Percentiles rank a stretch among this genome's conserved stretches.
phyloP scores from a whole-genome alignment of 208 protist species.

The Trypanosoma congolense region DNA sequence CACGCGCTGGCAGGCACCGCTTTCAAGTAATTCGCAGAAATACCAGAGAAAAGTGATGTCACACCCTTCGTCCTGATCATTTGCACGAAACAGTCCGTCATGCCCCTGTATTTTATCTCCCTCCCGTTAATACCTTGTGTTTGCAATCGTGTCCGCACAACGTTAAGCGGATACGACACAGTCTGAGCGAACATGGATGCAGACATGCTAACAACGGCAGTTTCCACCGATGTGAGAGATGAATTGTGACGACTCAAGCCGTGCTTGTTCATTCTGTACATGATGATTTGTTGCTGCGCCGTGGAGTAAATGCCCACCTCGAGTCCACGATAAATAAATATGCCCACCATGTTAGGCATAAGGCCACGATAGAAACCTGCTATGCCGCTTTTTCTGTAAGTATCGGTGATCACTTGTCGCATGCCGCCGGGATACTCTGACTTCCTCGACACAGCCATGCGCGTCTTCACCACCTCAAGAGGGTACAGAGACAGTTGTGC shows the following conservation, averaged over 20 bases:
- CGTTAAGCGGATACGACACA: slow-evolving; percentile 86
- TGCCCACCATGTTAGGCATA: slow-evolving; percentile 81
- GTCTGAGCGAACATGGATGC: slow-evolving; percentile 83
- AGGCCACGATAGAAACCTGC: slow-evolving; percentile 82
- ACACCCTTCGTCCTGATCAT: slow-evolving; percentile 74
- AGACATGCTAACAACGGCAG: slow-evolving; percentile 68
- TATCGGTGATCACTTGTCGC: slow-evolving; percentile 39
- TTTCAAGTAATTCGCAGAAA: slow-evolving; percentile 89
- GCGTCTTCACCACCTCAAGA: slow-evolving; percentile 90
- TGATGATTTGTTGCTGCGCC: slow-evolving; percentile 81
- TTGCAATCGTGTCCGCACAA: slow-evolving; percentile 86
- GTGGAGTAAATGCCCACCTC: slow-evolving; percentile 87
- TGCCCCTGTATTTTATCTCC: slow-evolving; percentile 67
- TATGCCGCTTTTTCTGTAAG: slow-evolving; percentile 66
- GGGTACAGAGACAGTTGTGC: slow-evolving; percentile 86
- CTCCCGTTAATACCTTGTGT: slow-evolving; percentile 86
- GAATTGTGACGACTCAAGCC: slow-evolving; percentile 65
- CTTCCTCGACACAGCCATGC: slow-evolving; percentile 67
- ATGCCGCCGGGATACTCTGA: slow-evolving; percentile 72
- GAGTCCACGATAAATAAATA: slow-evolving; percentile 81
- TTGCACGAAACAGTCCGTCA: slow-evolving; percentile 85
- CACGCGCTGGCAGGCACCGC: slow-evolving; percentile 75
- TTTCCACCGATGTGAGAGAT: slow-evolving; percentile 55
- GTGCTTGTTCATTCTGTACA: slow-evolving; percentile 69
- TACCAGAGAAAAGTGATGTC: slow-evolving; percentile 75